Base-by-base conservation (phyloP, 2,329 filamentous ascomycete species). In the Triangularia verruculosa region DNA sequence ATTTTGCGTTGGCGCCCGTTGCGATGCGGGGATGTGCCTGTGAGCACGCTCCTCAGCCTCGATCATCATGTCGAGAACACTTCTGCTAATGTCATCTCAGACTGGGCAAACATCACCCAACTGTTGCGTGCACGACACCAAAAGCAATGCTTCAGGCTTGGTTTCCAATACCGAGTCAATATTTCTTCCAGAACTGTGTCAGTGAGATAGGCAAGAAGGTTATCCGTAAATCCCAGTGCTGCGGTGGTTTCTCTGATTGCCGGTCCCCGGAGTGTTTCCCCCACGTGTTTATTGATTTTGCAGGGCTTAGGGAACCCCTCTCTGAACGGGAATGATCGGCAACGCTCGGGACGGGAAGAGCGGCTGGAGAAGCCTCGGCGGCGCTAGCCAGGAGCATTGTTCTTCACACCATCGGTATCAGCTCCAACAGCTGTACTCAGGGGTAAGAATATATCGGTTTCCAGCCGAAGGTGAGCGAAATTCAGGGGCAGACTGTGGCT, bases 311-410 rank as follows among this genome's bases (percentile, higher is more conserved):
- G 20, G 24, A 11, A 20, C 27, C n/a, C 17, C 30, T 47, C 56
- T 27, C n/a, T 3, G 27, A 59, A 15, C 3, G 57, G 57, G 57
- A 59, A 27, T 25, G 57, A 59, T 59, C 57, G 34, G 22, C 57
- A 52, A 15, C 27, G 25, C 34, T 59, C 34, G 39, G 57, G 57
- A 59, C 57, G 57, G 57, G 32, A 59, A 39, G 32, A 52, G 57
- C 57, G 57, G 57, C 57, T 59, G 57, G 39, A 54, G 51, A 13
- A n/a, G 17, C 15, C 51, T 54, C 25, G 51, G 51, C 25, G 51
- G 39, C 39, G 39, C n/a, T 47, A 39, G 34, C 5, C 39, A 47
- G 15, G 34, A n/a, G 34, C 13, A 12, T n/a, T 34, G 30, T 12
- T 12, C 5, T 34, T 7, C 39, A 20, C 39, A 47, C n/a, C n/a